Base-by-base conservation (phyloP, 805 yeast genomes). In the Candida schatavii region DNA sequence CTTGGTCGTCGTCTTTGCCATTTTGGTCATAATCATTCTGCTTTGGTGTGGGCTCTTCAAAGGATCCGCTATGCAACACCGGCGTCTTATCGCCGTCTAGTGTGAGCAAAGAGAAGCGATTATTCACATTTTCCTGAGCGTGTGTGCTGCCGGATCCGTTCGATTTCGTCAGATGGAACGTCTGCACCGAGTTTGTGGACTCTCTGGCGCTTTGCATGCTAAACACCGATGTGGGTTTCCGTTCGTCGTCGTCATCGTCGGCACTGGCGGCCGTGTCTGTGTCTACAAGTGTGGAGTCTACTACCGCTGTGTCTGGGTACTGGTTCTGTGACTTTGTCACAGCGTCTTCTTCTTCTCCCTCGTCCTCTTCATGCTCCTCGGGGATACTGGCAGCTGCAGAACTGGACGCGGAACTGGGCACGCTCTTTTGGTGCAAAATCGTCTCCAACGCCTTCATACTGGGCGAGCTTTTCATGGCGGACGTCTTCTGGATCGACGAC, bases 371-470 rank as follows among this genome's bases (percentile, higher is more conserved):
- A 15, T 9, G 11, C 10, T 36, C 17, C 27, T 32, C 38, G n/a
- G 43, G 30, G 36, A 33, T 33, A 13, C 35, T 35, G 29, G 38
- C 29, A 13, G 23, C 20, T 20, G 28, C 29, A n/a, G 40, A 29
- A 11, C 22, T 28, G 30, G 14, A n/a, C 23, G 40, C 15, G 26
- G 37, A 22, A 28, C 29, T 25, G 10, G 37, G 37, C 37, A 13
- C 29, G 27, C 37, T 38, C 35, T 45, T 48, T 23, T 50, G 49
- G 38, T 52, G 53, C 40, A 69, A 55, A 17, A 63, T 64, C 35
- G 45, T 48, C 46, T 69, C 74, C 43, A 70, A 55, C 11, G 73
- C 72, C 46, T 64, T 62, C 54, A 70, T 63, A 5, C 70, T 64
- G 4, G 74, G 75, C 23, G 72, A 65, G 22, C 52, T 52, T 42